These are phyloP conservation scores for Peterozyma xylosa DNA, from an alignment of 805 yeast species.

Conservation along the genomic window DNA sequence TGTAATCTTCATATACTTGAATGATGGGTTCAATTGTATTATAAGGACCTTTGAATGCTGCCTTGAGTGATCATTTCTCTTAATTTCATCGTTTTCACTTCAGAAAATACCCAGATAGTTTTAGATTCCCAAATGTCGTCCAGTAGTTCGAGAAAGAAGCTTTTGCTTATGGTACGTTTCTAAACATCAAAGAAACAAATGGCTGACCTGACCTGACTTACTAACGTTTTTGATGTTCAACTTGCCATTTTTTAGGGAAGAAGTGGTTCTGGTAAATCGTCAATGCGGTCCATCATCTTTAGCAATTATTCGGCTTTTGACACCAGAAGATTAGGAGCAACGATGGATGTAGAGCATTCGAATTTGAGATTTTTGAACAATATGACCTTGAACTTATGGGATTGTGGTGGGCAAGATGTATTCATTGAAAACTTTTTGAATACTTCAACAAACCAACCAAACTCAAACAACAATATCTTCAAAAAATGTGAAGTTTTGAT, in stretches of 20 bases:
- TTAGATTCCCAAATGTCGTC: no score
- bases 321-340: constrained; percentile 91
- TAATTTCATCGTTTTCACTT: no score
- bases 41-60: no score
- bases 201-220: background rate
- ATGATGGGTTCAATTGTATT: no score
- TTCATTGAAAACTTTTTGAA: constrained; percentile 83
- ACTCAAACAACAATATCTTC: constrained; percentile 87
- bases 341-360: constrained; percentile 97
- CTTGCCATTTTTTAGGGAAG: constrained; percentile 55
- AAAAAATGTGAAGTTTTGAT: constrained; percentile 93
- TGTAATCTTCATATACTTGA: no score
- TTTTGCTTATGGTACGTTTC: constrained; percentile 10
- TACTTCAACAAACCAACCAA: constrained; percentile 29
- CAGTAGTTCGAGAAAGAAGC: constrained; percentile 11
- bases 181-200: background rate
- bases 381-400: constrained; percentile 95
- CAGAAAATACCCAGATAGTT: no score
- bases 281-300: constrained; percentile 94
- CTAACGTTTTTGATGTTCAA: background rate
- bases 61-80: no score
- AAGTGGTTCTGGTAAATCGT: constrained; percentile 94
- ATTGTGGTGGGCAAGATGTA: constrained; percentile 96
- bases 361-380: constrained; percentile 88
- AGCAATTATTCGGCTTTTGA: constrained; percentile 95